Conservation (phyloP, 208 protist species). For the Leishmania guyanensis region DNA sequence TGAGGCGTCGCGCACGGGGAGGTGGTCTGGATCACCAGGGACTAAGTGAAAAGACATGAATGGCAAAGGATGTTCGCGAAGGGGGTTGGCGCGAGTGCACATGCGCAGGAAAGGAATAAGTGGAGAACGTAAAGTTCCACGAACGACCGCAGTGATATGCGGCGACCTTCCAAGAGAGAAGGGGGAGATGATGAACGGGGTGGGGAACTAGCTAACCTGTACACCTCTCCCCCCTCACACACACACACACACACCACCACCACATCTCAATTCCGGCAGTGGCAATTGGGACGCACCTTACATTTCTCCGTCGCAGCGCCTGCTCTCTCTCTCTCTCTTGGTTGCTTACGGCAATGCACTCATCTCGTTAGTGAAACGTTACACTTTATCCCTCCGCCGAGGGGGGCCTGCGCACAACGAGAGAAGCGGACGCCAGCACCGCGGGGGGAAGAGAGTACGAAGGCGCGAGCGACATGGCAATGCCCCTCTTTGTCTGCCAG, state of each 20-base stretch:
- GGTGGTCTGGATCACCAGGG: not conserved
- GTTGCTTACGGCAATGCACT: not conserved
- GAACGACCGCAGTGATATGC: not conserved
- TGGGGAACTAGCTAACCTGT: not conserved
- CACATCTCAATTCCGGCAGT: not conserved
- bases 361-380: not conserved
- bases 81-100: no score
- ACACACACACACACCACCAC: not conserved
- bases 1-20: not conserved
- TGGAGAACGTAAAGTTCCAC: not conserved
- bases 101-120: not conserved
- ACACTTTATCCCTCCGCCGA: not conserved
- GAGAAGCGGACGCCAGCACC: not conserved
- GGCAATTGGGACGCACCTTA: not conserved
- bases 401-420: not conserved
- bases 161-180: not conserved
- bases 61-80: not conserved
- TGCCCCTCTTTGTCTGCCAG: no score
- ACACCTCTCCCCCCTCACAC: not conserved
- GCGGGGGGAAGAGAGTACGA: not conserved
- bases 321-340: not conserved
- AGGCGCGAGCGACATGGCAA: not conserved
- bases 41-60: not conserved
- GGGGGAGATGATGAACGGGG: not conserved
- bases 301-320: not conserved